Conservation (phyloP, 306 rosid genomes). For the Dalbergia cochinchinensis region DNA sequence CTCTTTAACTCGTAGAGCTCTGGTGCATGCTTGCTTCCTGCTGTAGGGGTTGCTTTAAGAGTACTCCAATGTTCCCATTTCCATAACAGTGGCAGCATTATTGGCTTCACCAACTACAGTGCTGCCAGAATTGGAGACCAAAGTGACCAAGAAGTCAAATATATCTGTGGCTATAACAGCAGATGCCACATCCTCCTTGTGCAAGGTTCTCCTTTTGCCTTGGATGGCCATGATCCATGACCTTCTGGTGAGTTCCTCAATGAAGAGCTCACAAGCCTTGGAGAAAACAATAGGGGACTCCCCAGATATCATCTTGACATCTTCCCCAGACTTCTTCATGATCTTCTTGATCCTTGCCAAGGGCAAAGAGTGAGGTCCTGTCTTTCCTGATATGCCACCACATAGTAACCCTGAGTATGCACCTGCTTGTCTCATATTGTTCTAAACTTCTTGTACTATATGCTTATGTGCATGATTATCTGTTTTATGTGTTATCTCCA, state of each 20-base stretch:
- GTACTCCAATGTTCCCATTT: conserved; percentile 11
- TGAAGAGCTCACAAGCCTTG: conserved; percentile 82
- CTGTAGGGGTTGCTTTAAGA: background rate
- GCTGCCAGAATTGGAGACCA: conserved; percentile 58
- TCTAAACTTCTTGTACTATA: background rate
- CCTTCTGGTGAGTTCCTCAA: conserved; percentile 67
- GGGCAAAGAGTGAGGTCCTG: conserved; percentile 71
- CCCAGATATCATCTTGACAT: conserved; percentile 82
- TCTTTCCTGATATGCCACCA: conserved; percentile 57
- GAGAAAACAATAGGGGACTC: conserved; percentile 78
- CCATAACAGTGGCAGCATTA: background rate
- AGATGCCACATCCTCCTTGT: conserved; percentile 73
- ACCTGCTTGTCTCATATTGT: conserved; percentile 78
- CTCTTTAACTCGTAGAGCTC: background rate
- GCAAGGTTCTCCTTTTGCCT: conserved; percentile 71
- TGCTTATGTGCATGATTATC: background rate
- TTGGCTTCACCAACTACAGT: background rate
- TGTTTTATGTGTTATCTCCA: background rate
- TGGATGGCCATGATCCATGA: conserved; percentile 73
- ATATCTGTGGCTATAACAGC: conserved; percentile 72
- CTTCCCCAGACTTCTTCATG: conserved; percentile 73
- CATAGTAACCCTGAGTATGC: conserved; percentile 65
- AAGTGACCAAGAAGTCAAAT: conserved; percentile 68
- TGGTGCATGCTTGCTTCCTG: background rate
- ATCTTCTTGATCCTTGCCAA: conserved; percentile 87